A percentile compares a stretch with the other conserved stretches of the same genome.
These are phyloP conservation scores for Boletellus deceptivus DNA, from an alignment of 1,284 basidiomycete genomes.

Conservation along the genomic window DNA sequence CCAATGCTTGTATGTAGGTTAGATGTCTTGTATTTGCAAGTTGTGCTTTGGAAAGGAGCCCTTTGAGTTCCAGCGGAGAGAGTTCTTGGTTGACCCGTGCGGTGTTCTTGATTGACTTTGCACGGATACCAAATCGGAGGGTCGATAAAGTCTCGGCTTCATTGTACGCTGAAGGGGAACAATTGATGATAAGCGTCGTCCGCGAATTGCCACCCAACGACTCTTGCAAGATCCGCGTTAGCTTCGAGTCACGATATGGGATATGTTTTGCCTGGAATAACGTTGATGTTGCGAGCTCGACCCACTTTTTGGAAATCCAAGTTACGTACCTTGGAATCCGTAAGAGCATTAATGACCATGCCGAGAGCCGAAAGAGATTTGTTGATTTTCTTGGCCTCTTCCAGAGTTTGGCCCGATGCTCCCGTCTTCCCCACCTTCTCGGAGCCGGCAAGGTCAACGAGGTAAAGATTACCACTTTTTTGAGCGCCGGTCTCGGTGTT, in stretches of 20 bases:
- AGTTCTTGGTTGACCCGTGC: slow-evolving; percentile 98
- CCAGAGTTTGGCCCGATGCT: slow-evolving; percentile 96
- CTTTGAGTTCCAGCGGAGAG: slow-evolving; percentile 94
- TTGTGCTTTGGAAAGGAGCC: slow-evolving; percentile 87
- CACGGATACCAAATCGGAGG: slow-evolving; percentile 96
- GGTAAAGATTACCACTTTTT: slow-evolving; percentile 96
- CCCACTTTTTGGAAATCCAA: neutral
- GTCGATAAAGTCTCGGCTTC: slow-evolving; percentile 97
- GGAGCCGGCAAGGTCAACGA: slow-evolving; percentile 97
- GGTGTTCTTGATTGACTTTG: slow-evolving; percentile 99
- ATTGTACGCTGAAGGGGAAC: slow-evolving; percentile 96
- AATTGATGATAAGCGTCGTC: slow-evolving; percentile 99
- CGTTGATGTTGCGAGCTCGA: slow-evolving; percentile 5
- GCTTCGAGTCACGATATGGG: slow-evolving; percentile 98
- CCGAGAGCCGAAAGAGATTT: slow-evolving; percentile 96
- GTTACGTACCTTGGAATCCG: slow-evolving; percentile 82
- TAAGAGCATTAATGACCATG: slow-evolving; percentile 99
- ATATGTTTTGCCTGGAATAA: slow-evolving; percentile 84
- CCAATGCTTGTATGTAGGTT: slow-evolving; percentile 86
- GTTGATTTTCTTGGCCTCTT: slow-evolving; percentile 99
- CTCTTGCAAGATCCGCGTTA: slow-evolving; percentile 99
- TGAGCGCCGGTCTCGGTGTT: slow-evolving; percentile 95
- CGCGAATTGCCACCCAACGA: slow-evolving; percentile 98
- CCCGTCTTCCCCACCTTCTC: slow-evolving; percentile 99
- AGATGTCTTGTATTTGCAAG: slow-evolving; percentile 82